Base-by-base conservation (phyloP, 2,329 filamentous ascomycete species). In the Cordyceps militaris region DNA sequence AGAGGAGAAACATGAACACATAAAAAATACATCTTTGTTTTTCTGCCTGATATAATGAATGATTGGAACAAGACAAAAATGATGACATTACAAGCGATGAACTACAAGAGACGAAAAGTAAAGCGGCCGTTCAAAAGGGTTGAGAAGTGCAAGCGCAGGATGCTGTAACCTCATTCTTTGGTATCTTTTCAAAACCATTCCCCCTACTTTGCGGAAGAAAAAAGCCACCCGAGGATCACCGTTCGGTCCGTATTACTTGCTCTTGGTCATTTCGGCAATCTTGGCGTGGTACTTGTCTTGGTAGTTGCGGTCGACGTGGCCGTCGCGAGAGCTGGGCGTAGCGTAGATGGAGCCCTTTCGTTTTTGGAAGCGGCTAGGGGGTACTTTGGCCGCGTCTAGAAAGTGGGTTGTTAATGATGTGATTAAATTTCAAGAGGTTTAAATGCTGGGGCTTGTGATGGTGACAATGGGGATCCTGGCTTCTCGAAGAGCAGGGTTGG, bases 271-370 rank as follows among this genome's bases (percentile, higher is more conserved):
- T 72, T 84, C 80, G 19, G 73, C 76, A 63, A 81, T 77, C 65
- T 80, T 85, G 61, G 83, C 80, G 67, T 84, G 79, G 70, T 84
- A 87, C 61, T 81, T 79, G 63, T 80, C 74, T 62, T 79, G 77
- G 56, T 80, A 79, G 67, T 83, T 84, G 59, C 74, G 76, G 64
- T 83, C 80, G 53, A 87, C 74, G 66, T 86, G 83, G 19, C 83
- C 84, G 68, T 88, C 85, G 59, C 84, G 79, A 24, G 82, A 85
- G 64, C 75, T 75, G 2, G 82, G 84, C 9, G 85, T 88, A 48
- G 83, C 81, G 67, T 84, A 86, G 70, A 87, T 85, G 66, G 82
- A 86, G 57, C 85, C 85, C 71, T 85, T 83, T 66, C 82, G 81
- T 72, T 86, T 86, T 70, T 88, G 85, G 73, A 88, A 87, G 48